These are phyloP conservation scores for Pythium sukuiense DNA, from an alignment of 352 stramenopile genomes.

Conservation along the genomic window DNA sequence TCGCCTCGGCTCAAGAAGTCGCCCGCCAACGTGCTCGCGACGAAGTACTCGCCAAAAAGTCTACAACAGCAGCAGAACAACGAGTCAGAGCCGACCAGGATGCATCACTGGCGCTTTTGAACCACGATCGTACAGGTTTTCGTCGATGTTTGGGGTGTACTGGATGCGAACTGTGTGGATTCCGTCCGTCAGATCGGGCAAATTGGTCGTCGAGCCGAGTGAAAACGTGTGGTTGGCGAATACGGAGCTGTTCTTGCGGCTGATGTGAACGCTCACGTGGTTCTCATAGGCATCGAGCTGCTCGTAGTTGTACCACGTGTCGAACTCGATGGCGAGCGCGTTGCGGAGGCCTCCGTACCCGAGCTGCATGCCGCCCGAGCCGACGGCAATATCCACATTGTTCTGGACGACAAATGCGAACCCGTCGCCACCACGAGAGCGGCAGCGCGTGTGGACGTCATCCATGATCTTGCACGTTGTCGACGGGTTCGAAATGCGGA, in stretches of 20 bases:
- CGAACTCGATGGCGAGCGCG: slow-evolving; percentile 89
- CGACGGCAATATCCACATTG: slow-evolving; percentile 60
- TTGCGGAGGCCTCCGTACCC: slow-evolving; percentile 89
- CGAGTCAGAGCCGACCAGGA: background rate
- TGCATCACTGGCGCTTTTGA: slow-evolving; percentile 4
- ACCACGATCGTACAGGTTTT: slow-evolving; percentile 43
- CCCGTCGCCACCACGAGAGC: slow-evolving; percentile 68
- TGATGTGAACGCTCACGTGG: slow-evolving; percentile 88
- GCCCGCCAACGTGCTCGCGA: slow-evolving; percentile 49
- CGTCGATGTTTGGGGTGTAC: slow-evolving; percentile 76
- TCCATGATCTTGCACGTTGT: slow-evolving; percentile 87
- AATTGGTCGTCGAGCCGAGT: slow-evolving; percentile 61
- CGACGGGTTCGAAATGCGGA: slow-evolving; percentile 85
- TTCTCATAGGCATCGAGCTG: slow-evolving; percentile 90
- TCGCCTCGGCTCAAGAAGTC: slow-evolving; percentile 69
- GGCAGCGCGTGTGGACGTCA: slow-evolving; percentile 82
- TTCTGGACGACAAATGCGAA: slow-evolving; percentile 89
- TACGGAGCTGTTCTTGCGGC: slow-evolving; percentile 33
- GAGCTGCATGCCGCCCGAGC: slow-evolving; percentile 65
- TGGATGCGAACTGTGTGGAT: slow-evolving; percentile 62
- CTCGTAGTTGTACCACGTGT: slow-evolving; percentile 92
- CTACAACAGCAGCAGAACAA: slow-evolving; percentile 20
- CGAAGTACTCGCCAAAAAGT: slow-evolving; percentile 61
- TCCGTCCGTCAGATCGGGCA: slow-evolving; percentile 83
- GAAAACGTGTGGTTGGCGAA: slow-evolving; percentile 80